Evolutionary conservation across 768 basidiomycete genomes (phyloP).

Genomic region (Hygrocybe coccinea): DNA sequence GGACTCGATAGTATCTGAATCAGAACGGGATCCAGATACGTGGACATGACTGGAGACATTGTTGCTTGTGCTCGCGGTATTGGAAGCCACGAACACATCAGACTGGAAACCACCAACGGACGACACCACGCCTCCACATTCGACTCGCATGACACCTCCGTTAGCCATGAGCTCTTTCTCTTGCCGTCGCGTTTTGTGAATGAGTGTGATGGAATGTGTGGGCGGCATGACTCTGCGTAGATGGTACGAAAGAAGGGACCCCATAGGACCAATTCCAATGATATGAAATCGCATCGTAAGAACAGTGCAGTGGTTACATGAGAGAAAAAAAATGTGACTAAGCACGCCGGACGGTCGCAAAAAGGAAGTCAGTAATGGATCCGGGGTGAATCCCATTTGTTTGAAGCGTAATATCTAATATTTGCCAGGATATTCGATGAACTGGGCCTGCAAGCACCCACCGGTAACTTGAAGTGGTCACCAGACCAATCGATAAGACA

Average conservation of each 20-base stretch:
- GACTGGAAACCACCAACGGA: conserved; percentile 43
- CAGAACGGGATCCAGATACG: not conserved
- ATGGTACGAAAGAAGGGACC: conserved; percentile 75
- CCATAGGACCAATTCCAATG: conserved; percentile 79
- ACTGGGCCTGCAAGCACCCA: too few species aligned
- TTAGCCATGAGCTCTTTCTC: conserved; percentile 31
- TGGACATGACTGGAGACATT: not conserved
- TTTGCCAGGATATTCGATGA: too few species aligned
- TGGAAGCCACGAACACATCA: conserved; percentile 41
- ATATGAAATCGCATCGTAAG: conserved; percentile 63
- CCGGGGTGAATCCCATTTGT: too few species aligned
- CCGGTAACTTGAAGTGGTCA: not conserved
- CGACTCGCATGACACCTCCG: conserved; percentile 42
- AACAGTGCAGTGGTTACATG: conserved; percentile 10
- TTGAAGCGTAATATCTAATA: too few species aligned
- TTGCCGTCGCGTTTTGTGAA: conserved; percentile 51
- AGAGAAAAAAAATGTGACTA: not conserved
- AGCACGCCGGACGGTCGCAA: too few species aligned
- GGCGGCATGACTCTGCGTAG: conserved; percentile 57
- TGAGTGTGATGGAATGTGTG: conserved; percentile 57
- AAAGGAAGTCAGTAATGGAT: too few species aligned
- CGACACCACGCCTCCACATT: conserved; percentile 43
- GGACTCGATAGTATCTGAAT: conserved; percentile 51
- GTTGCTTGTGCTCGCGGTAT: not conserved
- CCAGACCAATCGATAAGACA: not conserved